Evolutionary conservation across 202 grass and related monocot species (phyloP).

Genomic region (Cymbopogon flexuosus): DNA sequence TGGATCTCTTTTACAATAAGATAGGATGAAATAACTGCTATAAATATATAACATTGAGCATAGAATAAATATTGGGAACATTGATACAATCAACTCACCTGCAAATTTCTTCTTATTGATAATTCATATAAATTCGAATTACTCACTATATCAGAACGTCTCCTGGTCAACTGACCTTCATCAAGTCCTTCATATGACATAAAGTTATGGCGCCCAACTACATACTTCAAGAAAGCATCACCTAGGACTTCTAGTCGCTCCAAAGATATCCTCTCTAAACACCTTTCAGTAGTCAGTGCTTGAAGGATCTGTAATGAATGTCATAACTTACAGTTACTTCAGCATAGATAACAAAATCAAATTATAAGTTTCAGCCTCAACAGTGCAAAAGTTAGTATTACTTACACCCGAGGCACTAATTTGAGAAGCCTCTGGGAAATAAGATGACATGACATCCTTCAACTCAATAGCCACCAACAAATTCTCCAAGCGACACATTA

Average conservation of each 20-base stretch:
- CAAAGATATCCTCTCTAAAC: conserved; percentile 82
- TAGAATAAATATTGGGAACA: conserved; percentile 27
- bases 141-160: conserved; percentile 73
- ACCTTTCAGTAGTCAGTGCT: conserved; percentile 92
- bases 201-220: conserved; percentile 75
- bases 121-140: conserved; percentile 82
- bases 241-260: conserved; percentile 95
- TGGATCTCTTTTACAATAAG: conserved; percentile 13
- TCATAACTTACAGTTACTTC: conserved; percentile 25
- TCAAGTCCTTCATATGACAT: conserved; percentile 69
- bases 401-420: conserved; percentile 68
- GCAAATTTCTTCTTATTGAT: conserved; percentile 71
- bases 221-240: conserved; percentile 93
- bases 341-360: conserved; percentile 6
- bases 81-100: conserved; percentile 48
- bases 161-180: conserved; percentile 81
- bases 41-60: conserved; percentile 10
- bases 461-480: conserved; percentile 90
- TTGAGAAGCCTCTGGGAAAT: conserved; percentile 78
- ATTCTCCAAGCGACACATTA: conserved; percentile 89
- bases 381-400: conserved; percentile 19
- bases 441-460: conserved; percentile 72
- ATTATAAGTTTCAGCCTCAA: conserved; percentile 21
- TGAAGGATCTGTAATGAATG: conserved; percentile 71
- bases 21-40: conserved; percentile 3